These are phyloP conservation scores for Wickerhamiella alocasiicola DNA, from an alignment of 805 yeast genomes.

Conservation along the genomic window DNA sequence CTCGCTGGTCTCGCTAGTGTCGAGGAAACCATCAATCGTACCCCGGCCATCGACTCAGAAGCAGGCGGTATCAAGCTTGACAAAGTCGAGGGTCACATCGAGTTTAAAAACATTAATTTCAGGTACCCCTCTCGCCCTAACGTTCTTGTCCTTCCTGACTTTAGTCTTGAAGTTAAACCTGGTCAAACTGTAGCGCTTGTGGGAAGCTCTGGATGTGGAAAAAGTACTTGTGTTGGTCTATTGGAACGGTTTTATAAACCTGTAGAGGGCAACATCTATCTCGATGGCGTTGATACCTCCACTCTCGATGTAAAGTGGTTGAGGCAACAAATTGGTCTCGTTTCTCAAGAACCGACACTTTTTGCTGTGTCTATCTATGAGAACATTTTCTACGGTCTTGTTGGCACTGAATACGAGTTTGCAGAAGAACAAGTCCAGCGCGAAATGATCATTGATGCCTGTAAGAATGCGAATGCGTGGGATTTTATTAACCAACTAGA, in stretches of 20 bases:
- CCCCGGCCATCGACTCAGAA: constrained; percentile 29
- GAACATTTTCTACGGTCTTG: constrained; percentile 74
- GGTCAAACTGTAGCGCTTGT: constrained; percentile 90
- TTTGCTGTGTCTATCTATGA: constrained; percentile 82
- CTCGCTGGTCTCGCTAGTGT: constrained; percentile 32
- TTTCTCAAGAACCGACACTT: constrained; percentile 91
- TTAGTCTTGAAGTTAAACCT: constrained; percentile 67
- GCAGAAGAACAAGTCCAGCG: constrained; percentile 30
- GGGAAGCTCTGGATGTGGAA: constrained; percentile 94
- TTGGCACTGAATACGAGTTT: constrained; percentile 55
- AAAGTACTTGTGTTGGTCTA: constrained; percentile 75
- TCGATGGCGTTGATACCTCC: constrained; percentile 75
- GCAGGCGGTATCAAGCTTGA: constrained; percentile 21
- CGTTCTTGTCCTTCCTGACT: constrained; percentile 67
- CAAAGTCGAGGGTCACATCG: constrained; percentile 48
- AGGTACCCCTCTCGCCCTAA: constrained; percentile 73
- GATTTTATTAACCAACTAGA: constrained; percentile 47
- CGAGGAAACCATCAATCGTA: constrained; percentile 33
- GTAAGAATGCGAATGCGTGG: constrained; percentile 31
- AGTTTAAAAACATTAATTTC: constrained; percentile 72
- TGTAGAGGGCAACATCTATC: constrained; percentile 52
- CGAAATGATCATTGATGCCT: constrained; percentile 28
- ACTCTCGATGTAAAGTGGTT: constrained; percentile 63
- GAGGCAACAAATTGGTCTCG: constrained; percentile 69
- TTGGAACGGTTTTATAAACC: constrained; percentile 86